Base-by-base conservation (phyloP, 2,329 filamentous ascomycete species). In the Cladophialophora immunda region DNA sequence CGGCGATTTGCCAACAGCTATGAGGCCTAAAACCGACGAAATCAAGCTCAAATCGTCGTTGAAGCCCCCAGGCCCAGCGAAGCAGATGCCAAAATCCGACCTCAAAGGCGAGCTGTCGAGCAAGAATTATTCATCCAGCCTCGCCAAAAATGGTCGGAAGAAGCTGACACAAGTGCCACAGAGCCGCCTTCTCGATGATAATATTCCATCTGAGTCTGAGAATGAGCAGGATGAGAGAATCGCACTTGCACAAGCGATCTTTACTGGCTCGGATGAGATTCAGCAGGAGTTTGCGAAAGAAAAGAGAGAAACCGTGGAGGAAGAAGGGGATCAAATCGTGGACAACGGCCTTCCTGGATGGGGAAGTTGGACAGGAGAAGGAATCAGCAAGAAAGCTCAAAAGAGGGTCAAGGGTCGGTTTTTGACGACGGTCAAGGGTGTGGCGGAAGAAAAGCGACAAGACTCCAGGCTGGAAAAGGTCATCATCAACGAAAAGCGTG, bases 271-370 rank as follows among this genome's bases (percentile, higher is more conserved):
- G 30, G 70, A 71, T 50, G 70, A 73, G 27, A 92, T 96, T 1
- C 88, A 91, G 8, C 87, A 87, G 54, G 89, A 93, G 45, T 99
- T 98, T 76, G 87, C 87, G 65, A 85, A 85, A 41, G 94, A 98
- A 76, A 98, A 98, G 81, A 85, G 84, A 17, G 87, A 88, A 58
- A 83, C 87, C 1, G 87, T 88, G 19, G 85, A 87, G 32, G 91
- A 92, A 19, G 93, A 97, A 78, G 93, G 91, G 72, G 92, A 96
- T 75, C 91, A 95, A 79, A 82, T 92, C 64, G 81, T 93, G 32
- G 93, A 94, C 76, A 91, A 90, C 71, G 91, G 92, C n/a, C 85
- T 99, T 5, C 93, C 93, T 0, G 95, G 95, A 54, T 99, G 95
- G 95, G 95, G 95, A 71, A 89, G 85, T 74, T 97, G 95, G 95